Evolutionary conservation across 1,139 yeast genomes (phyloP).

Genomic region (Hansenula sp.): DNA sequence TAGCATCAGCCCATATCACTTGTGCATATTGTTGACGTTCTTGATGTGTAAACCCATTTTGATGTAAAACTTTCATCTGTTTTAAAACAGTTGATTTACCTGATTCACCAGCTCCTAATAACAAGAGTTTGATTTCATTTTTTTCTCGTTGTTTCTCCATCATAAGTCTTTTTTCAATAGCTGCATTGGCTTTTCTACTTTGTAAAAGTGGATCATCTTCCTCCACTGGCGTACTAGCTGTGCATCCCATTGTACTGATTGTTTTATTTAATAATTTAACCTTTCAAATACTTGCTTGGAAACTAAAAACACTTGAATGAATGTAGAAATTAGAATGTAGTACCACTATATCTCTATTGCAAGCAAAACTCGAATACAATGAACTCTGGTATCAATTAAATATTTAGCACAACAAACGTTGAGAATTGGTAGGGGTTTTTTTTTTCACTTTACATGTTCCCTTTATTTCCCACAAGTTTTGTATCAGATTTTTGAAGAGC

Average conservation of each 20-base stretch:
- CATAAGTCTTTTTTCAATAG: conserved; percentile 62
- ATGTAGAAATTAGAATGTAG: too few relatives aligned
- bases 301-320: too few relatives aligned
- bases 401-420: too few relatives aligned
- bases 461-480: too few relatives aligned
- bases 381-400: too few relatives aligned
- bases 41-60: conserved; percentile 75
- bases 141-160: conserved; percentile 47
- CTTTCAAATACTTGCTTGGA: too few relatives aligned
- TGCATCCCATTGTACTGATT: conserved; percentile 53
- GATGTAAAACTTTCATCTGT: conserved; percentile 82
- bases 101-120: conserved; percentile 92
- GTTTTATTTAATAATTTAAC: neutral
- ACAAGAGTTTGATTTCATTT: conserved; percentile 58
- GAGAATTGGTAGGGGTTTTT: too few relatives aligned
- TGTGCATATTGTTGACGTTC: conserved; percentile 81
- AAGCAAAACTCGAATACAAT: too few relatives aligned
- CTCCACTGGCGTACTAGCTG: conserved; percentile 47
- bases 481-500: conserved; percentile 1
- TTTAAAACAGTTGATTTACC: conserved; percentile 96
- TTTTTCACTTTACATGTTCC: neutral
- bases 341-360: too few relatives aligned
- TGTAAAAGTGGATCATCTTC: conserved; percentile 47
- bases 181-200: conserved; percentile 53
- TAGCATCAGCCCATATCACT: conserved; percentile 92